Evolutionary conservation across 1,284 basidiomycete species (phyloP), one percentile per base, ranked within the genome.

Genomic region (Ceratobasidium sp.): DNA sequence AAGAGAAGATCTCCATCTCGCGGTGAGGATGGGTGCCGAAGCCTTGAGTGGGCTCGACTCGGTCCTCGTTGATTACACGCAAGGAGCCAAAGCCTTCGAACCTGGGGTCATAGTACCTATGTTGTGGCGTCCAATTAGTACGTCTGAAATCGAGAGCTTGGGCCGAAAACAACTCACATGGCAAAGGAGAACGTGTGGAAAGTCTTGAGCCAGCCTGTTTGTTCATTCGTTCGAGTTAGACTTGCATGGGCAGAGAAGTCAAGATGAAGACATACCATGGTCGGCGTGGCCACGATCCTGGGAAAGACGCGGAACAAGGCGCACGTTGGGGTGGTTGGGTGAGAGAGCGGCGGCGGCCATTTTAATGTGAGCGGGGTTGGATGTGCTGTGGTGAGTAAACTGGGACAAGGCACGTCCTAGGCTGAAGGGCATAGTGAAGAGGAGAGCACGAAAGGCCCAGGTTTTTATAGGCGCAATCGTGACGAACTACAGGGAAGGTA

Each of bases 1-100:
- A 96, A 1, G 89, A 91, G 83, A 96, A 97, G 76, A 98, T 98
- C 79, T 98, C 94, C 76, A 93, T 93, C 78, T 93, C 91, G 39
- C 87, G 84, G 79, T 98, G 96, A 9, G 85, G 84, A 75, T 98
- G 95, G 0, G 89, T 90, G 2, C 93, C 94, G 77, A 98, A 98
- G 0, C 96, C 96, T 6, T 88, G 90, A 2, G 81, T 79, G 3
- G 92, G 83, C 1, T 86, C 87, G 32, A 97, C 93, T 39, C 94
- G 88, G 78, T 97, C 96, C 80, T 97, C 96, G 81, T 97, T 98
- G 79, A 98, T 86, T 58, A 92, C 89, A 3, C 91, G 87, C 2
- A 93, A 84, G 28, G 85, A 78, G 1, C 91, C 88, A 74, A 85
- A 92, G 4, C 84, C 82, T 48, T 87, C 82, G 76, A 90, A 87